These are phyloP conservation scores for Mycosphaerelloides madeirae DNA, from an alignment of 2,329 filamentous ascomycete genomes.

Conservation along the genomic window DNA sequence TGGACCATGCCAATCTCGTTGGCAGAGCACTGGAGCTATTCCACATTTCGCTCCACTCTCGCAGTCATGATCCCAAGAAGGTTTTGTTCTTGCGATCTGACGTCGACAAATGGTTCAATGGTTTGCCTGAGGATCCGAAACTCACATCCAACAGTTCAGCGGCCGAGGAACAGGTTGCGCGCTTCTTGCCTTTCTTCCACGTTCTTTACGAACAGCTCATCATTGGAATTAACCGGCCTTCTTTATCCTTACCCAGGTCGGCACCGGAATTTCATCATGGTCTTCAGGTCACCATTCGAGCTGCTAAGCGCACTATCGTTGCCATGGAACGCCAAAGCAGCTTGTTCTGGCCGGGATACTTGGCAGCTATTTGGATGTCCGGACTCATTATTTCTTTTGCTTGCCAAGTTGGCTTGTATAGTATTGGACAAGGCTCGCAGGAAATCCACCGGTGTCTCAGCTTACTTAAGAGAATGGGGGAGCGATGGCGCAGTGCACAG, in stretches of 20 bases:
- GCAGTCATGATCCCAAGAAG: constrained; percentile 15
- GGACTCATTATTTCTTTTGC: constrained; percentile 36
- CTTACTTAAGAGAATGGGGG: constrained; percentile 17
- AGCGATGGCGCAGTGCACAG: constrained; percentile 17
- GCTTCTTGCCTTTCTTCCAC: constrained; percentile 28
- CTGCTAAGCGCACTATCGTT: constrained; percentile 30
- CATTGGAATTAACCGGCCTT: constrained; percentile 34
- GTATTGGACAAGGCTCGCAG: constrained; percentile 20
- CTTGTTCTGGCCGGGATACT: constrained; percentile 33
- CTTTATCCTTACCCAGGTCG: constrained; percentile 31
- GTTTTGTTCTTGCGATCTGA: constrained; percentile 21
- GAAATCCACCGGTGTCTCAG: constrained; percentile 20
- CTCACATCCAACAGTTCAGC: constrained; percentile 13
- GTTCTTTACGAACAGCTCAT: constrained; percentile 33
- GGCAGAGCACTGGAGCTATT: constrained; percentile 23
- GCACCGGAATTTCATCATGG: constrained; percentile 29
- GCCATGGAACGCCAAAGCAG: constrained; percentile 19
- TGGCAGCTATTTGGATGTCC: constrained; percentile 37
- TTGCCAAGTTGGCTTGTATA: constrained; percentile 29
- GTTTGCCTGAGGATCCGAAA: constrained; percentile 19
- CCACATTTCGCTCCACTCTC: constrained; percentile 19
- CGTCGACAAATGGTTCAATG: constrained; percentile 25
- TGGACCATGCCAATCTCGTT: constrained; percentile 21
- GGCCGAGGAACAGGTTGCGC: constrained; percentile 17
- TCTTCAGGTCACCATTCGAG: constrained; percentile 30